A percentile compares a stretch with the other conserved stretches of the same genome.
These are phyloP conservation scores for Aspergillus panamensis DNA, from an alignment of 495 filamentous ascomycete genomes.

Conservation along the genomic window DNA sequence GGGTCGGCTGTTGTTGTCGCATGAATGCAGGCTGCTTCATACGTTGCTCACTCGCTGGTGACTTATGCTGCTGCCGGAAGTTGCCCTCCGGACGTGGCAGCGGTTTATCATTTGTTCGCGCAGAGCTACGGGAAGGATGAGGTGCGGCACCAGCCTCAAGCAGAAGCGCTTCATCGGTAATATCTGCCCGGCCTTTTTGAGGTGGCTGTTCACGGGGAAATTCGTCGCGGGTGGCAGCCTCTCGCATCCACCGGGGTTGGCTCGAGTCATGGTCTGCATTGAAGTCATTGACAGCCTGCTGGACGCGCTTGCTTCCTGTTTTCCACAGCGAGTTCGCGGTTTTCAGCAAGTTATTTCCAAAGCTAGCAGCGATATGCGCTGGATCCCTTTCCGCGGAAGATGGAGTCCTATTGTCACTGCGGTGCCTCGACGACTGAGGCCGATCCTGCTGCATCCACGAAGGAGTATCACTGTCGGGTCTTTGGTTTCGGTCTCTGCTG, in stretches of 20 bases:
- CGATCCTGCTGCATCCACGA: constrained; percentile 38
- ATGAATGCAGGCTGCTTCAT: constrained; percentile 37
- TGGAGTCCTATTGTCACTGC: constrained; percentile 54
- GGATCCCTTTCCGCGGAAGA: constrained; percentile 68
- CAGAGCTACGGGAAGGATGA: constrained; percentile 30
- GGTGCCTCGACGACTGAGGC: constrained; percentile 33
- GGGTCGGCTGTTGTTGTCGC: constrained; percentile 37
- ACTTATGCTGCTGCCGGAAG: constrained; percentile 42
- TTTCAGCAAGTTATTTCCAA: constrained; percentile 83
- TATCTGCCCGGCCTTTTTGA: constrained; percentile 26
- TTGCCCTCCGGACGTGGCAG: constrained; percentile 20
- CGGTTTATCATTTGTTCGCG: constrained; percentile 24
- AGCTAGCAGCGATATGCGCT: constrained; percentile 71
- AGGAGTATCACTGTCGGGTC: constrained; percentile 36
- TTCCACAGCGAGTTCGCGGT: constrained; percentile 96
- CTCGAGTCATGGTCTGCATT: constrained; percentile 75
- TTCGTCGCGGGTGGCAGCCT: constrained; percentile 44
- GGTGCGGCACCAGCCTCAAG: constrained; percentile 61
- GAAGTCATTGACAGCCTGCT: constrained; percentile 88
- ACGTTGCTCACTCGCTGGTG: constrained; percentile 31
- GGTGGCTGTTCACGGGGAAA: constrained; percentile 23
- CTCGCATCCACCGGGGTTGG: constrained; percentile 95
- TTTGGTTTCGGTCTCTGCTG: constrained; percentile 39
- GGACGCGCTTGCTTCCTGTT: constrained; percentile 87
- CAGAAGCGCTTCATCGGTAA: constrained; percentile 89